Evolutionary conservation across 169 alveolate species (phyloP), one percentile per base, ranked within the genome.

Genomic region (Plasmodium sp.): DNA sequence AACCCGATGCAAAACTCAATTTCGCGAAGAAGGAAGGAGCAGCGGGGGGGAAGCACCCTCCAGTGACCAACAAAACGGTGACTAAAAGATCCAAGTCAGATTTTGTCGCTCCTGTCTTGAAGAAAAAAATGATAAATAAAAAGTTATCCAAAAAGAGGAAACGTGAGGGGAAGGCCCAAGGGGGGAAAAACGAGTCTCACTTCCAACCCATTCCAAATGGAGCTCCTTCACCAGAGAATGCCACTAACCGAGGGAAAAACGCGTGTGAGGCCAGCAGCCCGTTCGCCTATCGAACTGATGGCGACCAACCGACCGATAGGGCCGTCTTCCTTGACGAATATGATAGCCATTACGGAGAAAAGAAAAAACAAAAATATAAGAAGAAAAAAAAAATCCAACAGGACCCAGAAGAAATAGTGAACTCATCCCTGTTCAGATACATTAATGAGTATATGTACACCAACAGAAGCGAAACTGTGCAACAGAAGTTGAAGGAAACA

Each of bases 361-460:
- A 54, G 48, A 85, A 85, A 33, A 85, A 85, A 75, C 93, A 85
- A 45, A 85, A 85, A 85, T 85, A 85, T 39, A 85, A 75, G 72
- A 77, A 85, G 41, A 85, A 77, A 31, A 85, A 54, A 74, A 85
- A 85, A 75, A 85, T 85, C n/a, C 82, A 5, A 48, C 51, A 41
- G 2, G 58, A 18, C 10, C 93, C 93, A 18, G 93, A 85, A 71
- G 93, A 85, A 18, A 85, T 85, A 75, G 93, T 75, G 80, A 85
- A 85, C 33, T 75, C 93, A 16, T 85, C 93, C 12, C 41, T 85
- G 45, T 85, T 85, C 45, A 75, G 93, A 54, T 85, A 85, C 56
- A 85, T 85, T 51, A 85, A 85, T 77, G 93, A 85, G 80, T 85
- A 48, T 48, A 85, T 85, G 93, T 85, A 85, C 67, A 85, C 93